A percentile compares a stretch with the other conserved stretches of the same genome.
Conservation (phyloP, 1,284 basidiomycete genomes). For the Neolentinus lepideus region DNA sequence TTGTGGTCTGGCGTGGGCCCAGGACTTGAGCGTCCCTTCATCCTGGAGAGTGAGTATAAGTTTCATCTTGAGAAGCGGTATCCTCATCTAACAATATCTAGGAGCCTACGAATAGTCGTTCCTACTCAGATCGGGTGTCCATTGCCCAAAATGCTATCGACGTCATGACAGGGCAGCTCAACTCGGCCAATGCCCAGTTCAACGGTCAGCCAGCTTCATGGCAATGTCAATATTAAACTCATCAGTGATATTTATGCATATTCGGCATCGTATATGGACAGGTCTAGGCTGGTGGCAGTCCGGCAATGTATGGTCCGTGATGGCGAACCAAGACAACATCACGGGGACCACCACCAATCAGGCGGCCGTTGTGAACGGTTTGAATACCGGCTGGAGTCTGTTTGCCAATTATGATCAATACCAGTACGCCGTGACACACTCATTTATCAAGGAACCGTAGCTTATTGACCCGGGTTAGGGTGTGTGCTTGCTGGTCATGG, state of each 20-base stretch:
- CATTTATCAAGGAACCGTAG: background rate
- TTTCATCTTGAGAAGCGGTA: background rate
- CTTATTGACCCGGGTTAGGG: background rate
- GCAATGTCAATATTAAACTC: background rate
- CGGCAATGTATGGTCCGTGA: constrained; percentile 38
- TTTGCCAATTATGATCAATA: constrained; percentile 33
- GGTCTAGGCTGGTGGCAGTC: constrained; percentile 34
- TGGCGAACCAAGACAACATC: constrained; percentile 36
- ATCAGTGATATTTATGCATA: background rate
- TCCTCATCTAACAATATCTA: constrained; percentile 8
- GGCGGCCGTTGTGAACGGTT: constrained; percentile 27
- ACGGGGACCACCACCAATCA: constrained; percentile 28
- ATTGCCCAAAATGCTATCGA: constrained; percentile 36
- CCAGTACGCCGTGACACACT: constrained; percentile 13
- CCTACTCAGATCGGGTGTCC: constrained; percentile 28
- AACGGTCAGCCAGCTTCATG: constrained; percentile 21
- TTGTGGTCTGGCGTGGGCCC: background rate
- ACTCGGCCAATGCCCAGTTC: constrained; percentile 28
- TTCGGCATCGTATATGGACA: background rate
- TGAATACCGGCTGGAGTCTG: constrained; percentile 32
- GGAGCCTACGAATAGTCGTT: constrained; percentile 29
- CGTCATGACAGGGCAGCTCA: constrained; percentile 28
- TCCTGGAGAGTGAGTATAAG: background rate
- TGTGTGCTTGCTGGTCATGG: background rate
- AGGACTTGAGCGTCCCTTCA: background rate